A percentile compares a stretch with the other conserved stretches of the same genome.
Conservation (phyloP, 1,284 basidiomycete genomes). For the Coniophora puteana region DNA sequence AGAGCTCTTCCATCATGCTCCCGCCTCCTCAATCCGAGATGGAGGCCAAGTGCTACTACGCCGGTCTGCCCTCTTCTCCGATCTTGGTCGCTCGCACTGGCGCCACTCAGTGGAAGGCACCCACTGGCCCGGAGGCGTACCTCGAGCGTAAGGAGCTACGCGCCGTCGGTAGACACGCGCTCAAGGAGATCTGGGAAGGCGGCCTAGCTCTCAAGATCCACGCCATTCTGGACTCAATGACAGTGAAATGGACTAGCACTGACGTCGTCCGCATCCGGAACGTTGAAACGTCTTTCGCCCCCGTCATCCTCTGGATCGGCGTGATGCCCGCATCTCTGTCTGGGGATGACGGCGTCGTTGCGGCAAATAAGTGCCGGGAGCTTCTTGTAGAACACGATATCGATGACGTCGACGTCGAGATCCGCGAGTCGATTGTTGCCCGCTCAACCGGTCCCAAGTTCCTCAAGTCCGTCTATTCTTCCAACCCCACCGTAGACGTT, state of each 20-base stretch:
- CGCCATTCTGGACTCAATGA: slow-evolving; percentile 12
- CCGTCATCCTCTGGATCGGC: slow-evolving; percentile 26
- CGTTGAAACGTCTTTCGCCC: slow-evolving; percentile 11
- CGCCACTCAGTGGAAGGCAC: slow-evolving; percentile 13
- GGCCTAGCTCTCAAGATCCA: slow-evolving; percentile 12
- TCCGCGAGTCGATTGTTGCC: slow-evolving; percentile 5
- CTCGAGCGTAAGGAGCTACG: slow-evolving; percentile 15
- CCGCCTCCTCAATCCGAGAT: too few species aligned
- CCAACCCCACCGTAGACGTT: slow-evolving; percentile 21
- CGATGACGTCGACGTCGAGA: slow-evolving; percentile 1
- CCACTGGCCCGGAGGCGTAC: slow-evolving; percentile 13
- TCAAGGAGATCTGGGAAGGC: slow-evolving; percentile 18
- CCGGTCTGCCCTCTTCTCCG: slow-evolving; percentile 2
- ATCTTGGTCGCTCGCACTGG: slow-evolving; percentile 20
- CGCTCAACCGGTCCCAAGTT: slow-evolving; percentile 24
- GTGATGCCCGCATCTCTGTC: slow-evolving; percentile 24
- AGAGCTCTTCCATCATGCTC: too few species aligned
- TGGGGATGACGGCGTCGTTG: slow-evolving; percentile 19
- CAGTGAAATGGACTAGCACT: slow-evolving; percentile 20
- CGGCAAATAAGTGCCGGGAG: slow-evolving; percentile 18
- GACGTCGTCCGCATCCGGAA: slow-evolving; percentile 22
- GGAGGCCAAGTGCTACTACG: slow-evolving; percentile 4
- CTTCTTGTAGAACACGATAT: slow-evolving; percentile 21
- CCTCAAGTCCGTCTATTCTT: slow-evolving; percentile 13
- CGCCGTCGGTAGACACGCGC: slow-evolving; percentile 14